phyloP scores from a whole-genome alignment of 768 basidiomycete species.

The Lactarius hengduanensis region DNA sequence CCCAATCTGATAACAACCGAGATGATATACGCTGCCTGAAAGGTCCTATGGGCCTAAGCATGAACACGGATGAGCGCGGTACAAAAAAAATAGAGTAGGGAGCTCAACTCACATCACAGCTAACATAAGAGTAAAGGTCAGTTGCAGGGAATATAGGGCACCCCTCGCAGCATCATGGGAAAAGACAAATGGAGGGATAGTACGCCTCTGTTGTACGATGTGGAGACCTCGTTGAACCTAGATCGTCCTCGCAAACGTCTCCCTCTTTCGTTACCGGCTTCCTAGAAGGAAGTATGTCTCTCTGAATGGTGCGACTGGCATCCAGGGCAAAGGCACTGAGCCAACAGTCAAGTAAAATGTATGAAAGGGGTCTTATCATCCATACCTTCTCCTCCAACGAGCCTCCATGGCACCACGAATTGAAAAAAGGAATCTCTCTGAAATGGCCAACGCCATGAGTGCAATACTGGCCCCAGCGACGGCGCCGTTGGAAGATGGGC shows the following conservation, averaged over 20 bases:
- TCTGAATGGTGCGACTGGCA: neutral
- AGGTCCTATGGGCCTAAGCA: conserved; percentile 57
- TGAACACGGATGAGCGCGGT: neutral
- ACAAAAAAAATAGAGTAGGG: conserved; percentile 20
- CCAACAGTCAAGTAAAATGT: neutral
- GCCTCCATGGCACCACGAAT: conserved; percentile 50
- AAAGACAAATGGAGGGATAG: conserved; percentile 60
- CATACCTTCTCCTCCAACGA: conserved; percentile 67
- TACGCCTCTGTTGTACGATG: conserved; percentile 35
- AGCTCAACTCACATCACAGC: conserved; percentile 71
- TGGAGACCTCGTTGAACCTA: neutral
- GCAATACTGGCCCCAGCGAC: conserved; percentile 75
- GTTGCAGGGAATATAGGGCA: conserved; percentile 57
- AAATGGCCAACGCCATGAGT: conserved; percentile 61
- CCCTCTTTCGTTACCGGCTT: conserved; percentile 1
- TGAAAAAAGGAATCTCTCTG: conserved; percentile 56
- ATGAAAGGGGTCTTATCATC: neutral
- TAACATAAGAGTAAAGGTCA: conserved; percentile 76
- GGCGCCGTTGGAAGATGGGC: conserved; percentile 64
- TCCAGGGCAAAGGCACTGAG: conserved; percentile 3
- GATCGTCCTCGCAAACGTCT: neutral
- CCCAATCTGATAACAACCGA: conserved; percentile 68
- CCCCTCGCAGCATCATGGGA: conserved; percentile 75
- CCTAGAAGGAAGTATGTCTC: neutral
- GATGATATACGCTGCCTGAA: conserved; percentile 75